A percentile compares a stretch with the other conserved stretches of the same genome.
phyloP scores from a whole-genome alignment of 352 stramenopile genomes.

The Phytophthora cajani region DNA sequence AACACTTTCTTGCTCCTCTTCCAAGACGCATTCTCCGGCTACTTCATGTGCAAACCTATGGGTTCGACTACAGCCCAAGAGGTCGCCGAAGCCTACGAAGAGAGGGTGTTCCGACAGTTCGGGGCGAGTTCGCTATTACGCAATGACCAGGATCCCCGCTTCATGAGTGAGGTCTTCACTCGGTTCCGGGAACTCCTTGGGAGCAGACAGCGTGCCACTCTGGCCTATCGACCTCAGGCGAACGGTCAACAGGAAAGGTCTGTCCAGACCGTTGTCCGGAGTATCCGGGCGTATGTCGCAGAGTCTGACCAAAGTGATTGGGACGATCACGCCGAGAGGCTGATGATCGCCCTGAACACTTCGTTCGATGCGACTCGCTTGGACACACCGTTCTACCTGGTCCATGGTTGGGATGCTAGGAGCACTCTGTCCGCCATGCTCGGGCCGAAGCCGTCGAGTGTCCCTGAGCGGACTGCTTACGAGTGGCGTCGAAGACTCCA shows the following conservation, averaged over 20 bases:
- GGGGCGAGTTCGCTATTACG: conserved; percentile 28
- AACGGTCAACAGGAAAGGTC: conserved; percentile 45
- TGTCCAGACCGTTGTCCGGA: conserved; percentile 34
- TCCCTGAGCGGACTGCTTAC: background rate
- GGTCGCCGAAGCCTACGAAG: conserved; percentile 32
- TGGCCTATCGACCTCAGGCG: conserved; percentile 37
- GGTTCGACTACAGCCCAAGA: conserved; percentile 4
- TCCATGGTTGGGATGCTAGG: conserved; percentile 23
- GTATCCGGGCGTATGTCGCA: conserved; percentile 22
- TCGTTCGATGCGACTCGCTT: conserved; percentile 17
- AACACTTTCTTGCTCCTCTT: conserved; percentile 12
- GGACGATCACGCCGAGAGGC: conserved; percentile 26
- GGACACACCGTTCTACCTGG: conserved; percentile 23
- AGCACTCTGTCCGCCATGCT: conserved; percentile 5
- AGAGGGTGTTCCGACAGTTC: conserved; percentile 29
- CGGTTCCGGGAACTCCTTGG: conserved; percentile 30
- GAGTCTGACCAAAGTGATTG: conserved; percentile 37
- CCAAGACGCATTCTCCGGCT: background rate
- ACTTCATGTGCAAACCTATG: conserved; percentile 36
- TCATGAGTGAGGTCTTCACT: conserved; percentile 38
- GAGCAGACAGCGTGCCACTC: conserved; percentile 25
- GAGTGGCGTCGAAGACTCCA: conserved; percentile 8
- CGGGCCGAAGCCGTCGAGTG: background rate
- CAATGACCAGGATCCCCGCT: conserved; percentile 31
- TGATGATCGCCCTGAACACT: conserved; percentile 33